Base-by-base conservation (phyloP, 805 yeast species). In the Clavispora vitiphila region DNA sequence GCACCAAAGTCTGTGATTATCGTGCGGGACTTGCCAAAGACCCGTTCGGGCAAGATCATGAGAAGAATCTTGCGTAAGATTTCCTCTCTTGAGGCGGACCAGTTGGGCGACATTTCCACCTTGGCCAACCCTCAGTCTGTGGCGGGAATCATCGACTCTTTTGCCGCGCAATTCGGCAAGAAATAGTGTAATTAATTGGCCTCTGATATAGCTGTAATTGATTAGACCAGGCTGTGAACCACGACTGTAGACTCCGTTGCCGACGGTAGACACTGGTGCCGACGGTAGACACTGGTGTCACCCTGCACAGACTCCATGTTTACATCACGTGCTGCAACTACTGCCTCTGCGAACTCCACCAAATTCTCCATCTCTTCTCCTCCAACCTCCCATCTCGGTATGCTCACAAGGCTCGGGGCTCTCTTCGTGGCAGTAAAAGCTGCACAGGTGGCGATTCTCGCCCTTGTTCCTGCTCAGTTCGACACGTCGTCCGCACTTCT, bases 21-120 rank as follows among this genome's bases (percentile, higher is more conserved):
- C 41, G 91, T 84, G 39, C 77, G 76, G 54, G 93, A 84, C 61
- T 77, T 84, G 62, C 93, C 93, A 57, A 84, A 84, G 74, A 84
- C 93, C 10, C 80, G 93, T 71, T 82, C 89, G 4, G 93, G 93
- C 58, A 84, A 84, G 70, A 84, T 84, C 54, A 84, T 84, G 93
- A 80, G 93, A 77, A 77, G 93, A 70, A 83, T 84, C 57, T 74
- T 84, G 63, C 78, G 93, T 69, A 84, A 84, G 70, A 72, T 84
- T 46, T 69, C 82, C 38, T 82, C 88, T 37, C 74, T 80, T 49
- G 91, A 84, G 65, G 84, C 83, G 48, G 90, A 84, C 58, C 88
- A 82, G 66, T 71, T 84, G 57, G 93, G 93, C 49, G 93, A 84
- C 67, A 78, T 81, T 47, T 71, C 87, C 27, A 84, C 93, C 12